Evolutionary conservation across 2,329 filamentous ascomycete genomes (phyloP), one percentile per base, ranked within the genome.

Genomic region (Immersiporthe knoxdaviesiana): DNA sequence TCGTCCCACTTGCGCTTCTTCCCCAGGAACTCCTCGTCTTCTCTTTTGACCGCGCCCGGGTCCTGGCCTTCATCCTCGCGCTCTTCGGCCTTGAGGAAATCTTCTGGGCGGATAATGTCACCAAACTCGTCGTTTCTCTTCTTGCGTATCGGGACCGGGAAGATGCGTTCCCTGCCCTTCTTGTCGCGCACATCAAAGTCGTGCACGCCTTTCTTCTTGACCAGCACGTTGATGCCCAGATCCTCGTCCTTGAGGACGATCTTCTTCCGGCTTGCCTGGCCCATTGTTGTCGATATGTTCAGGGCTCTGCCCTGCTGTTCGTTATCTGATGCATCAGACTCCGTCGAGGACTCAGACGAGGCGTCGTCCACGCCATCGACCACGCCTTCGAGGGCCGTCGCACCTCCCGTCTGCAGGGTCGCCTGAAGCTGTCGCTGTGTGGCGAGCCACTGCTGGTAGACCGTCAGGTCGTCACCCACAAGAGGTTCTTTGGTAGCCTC

Each of bases 1-100:
- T 97, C 93, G 73, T 95, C 92, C 93, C 95, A 98, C 79, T 93
- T 97, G 71, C 96, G 88, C 81, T 99, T 99, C 82, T 95, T 94
- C 24, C 95, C 96, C 27, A 97, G 85, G 60, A 87, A 87, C 65
- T 88, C 88, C 72, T 91, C 84, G 41, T 81, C 80, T 37, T 84
- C 83, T 16, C 79, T 80, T 69, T 85, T 84, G 18, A 83, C 83
- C 21, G 80, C 75, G 44, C 85, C 83, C 68, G 88, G 82, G 63
- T 90, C 89, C 65, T 90, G 87, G 16, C 87, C 88, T 54, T 92
- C 91, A 35, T 89, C 87, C 69, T 97, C 93, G 68, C 93, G 90
- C 79, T 98, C 96, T 77, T 99, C 96, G 0, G 94, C 95, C 69
- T 94, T 88, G 1, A 97, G 85, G 77, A 95, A 99, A 72, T 99